Conservation (phyloP, 2,329 filamentous ascomycete species). For the Cryphonectria carpinicola region DNA sequence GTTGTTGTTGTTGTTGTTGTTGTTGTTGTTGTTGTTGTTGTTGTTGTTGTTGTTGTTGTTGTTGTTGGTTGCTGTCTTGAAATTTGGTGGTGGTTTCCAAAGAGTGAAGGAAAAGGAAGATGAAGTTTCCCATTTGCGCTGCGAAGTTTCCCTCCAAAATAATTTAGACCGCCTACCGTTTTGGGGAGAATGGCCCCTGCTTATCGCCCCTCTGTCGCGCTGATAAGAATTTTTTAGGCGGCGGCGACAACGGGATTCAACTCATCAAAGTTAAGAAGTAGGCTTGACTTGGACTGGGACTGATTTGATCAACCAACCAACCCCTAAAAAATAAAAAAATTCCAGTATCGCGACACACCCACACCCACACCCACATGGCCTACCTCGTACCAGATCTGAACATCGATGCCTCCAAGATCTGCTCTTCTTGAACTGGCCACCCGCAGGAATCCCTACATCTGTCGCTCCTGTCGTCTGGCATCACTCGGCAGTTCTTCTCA, state of each 20-base stretch:
- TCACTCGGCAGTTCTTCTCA: constrained; percentile 11
- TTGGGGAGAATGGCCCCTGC: constrained; percentile 12
- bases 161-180: constrained; percentile 37
- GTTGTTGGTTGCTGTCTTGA: neutral
- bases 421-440: constrained; percentile 26
- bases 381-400: constrained; percentile 35
- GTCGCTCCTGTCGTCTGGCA: constrained; percentile 25
- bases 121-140: constrained; percentile 7
- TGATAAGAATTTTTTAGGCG: constrained; percentile 31
- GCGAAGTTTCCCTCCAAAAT: constrained; percentile 28
- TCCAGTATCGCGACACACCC: neutral
- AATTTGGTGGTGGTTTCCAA: neutral
- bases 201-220: constrained; percentile 20
- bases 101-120: neutral
- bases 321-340: too few species aligned
- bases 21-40: too few species aligned
- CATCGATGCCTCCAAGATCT: constrained; percentile 27
- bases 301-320: neutral
- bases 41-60: too few species aligned
- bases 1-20: too few species aligned
- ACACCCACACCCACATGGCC: constrained; percentile 25
- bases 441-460: constrained; percentile 25
- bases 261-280: neutral
- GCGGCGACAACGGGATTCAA: neutral
- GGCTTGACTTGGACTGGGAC: neutral